A percentile compares a stretch with the other conserved stretches of the same genome.
Evolutionary conservation across 225 moss, liverwort and hornwort genomes (phyloP).

Genomic region (Marchantia polymorpha): DNA sequence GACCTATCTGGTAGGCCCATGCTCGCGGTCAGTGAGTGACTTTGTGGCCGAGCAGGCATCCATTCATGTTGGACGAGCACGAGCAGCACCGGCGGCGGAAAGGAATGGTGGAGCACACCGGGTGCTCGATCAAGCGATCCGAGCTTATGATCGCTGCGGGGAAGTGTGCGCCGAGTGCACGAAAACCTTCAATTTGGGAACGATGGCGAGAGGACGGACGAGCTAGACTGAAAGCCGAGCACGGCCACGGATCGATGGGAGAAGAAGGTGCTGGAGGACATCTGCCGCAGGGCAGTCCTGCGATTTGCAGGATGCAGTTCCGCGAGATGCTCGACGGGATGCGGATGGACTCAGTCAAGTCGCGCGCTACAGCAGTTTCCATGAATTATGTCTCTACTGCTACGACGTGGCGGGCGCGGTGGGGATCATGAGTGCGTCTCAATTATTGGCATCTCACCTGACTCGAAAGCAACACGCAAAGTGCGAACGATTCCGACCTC

Average conservation of each 20-base stretch:
- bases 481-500: conserved; percentile 55
- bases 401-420: conserved; percentile 76
- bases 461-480: conserved; percentile 56
- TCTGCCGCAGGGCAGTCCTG: conserved; percentile 70
- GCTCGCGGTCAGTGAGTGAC: conserved; percentile 55
- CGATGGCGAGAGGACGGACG: conserved; percentile 89
- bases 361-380: conserved; percentile 62
- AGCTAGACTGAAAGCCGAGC: conserved; percentile 83
- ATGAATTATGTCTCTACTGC: conserved; percentile 71
- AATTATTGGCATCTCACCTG: conserved; percentile 59
- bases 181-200: conserved; percentile 83
- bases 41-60: conserved; percentile 88
- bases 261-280: conserved; percentile 72
- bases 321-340: conserved; percentile 78
- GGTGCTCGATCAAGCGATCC: background rate
- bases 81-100: conserved; percentile 43
- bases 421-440: conserved; percentile 79
- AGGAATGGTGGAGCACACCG: conserved; percentile 22
- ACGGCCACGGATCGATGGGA: conserved; percentile 90
- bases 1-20: conserved; percentile 35
- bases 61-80: conserved; percentile 68
- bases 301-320: conserved; percentile 71
- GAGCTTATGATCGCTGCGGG: conserved; percentile 67
- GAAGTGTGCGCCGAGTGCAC: conserved; percentile 93
- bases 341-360: conserved; percentile 70